phyloP scores from a whole-genome alignment of 2,329 filamentous ascomycete genomes.

The Ophiocordyceps unilateralis region DNA sequence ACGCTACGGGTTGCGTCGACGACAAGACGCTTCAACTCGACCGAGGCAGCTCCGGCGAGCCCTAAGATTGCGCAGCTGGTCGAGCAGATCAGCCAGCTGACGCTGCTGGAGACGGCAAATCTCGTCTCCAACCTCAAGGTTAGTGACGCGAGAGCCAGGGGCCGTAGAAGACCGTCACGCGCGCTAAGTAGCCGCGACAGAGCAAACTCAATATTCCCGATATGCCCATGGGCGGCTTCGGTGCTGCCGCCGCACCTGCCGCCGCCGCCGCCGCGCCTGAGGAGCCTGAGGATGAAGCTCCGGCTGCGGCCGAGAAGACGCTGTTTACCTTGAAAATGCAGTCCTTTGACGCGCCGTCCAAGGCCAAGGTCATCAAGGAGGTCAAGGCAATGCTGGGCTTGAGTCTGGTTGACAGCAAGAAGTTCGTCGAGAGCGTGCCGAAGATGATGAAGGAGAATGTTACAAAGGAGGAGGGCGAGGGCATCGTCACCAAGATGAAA shows the following conservation, averaged over 20 bases:
- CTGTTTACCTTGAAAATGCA: constrained; percentile 92
- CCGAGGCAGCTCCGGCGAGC: constrained; percentile 51
- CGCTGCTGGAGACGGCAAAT: constrained; percentile 90
- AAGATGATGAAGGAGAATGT: constrained; percentile 99
- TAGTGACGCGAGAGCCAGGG: constrained; percentile 8
- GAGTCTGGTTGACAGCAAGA: constrained; percentile 98
- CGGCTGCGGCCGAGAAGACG: constrained; percentile 84
- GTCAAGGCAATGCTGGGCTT: constrained; percentile 91
- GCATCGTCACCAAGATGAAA: constrained; percentile 93
- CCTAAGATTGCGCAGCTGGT: constrained; percentile 93
- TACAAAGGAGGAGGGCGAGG: constrained; percentile 97
- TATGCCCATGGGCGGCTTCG: constrained; percentile 84
- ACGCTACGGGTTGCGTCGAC: constrained; percentile 24
- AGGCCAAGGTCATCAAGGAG: constrained; percentile 99
- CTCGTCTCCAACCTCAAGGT: constrained; percentile 93
- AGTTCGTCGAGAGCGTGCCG: constrained; percentile 95
- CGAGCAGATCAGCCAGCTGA: constrained; percentile 97
- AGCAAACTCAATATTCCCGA: constrained; percentile 94
- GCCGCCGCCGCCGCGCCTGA: constrained; percentile 48
- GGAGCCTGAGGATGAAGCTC: constrained; percentile 77
- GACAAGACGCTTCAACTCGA: constrained; percentile 74
- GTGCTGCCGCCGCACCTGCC: constrained; percentile 49
- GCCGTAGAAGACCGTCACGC: not conserved
- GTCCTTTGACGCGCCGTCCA: constrained; percentile 71
- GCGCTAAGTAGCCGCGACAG: constrained; percentile 27